phyloP scores from a whole-genome alignment of 345 rosid species.

The Dipteronia dyeriana region DNA sequence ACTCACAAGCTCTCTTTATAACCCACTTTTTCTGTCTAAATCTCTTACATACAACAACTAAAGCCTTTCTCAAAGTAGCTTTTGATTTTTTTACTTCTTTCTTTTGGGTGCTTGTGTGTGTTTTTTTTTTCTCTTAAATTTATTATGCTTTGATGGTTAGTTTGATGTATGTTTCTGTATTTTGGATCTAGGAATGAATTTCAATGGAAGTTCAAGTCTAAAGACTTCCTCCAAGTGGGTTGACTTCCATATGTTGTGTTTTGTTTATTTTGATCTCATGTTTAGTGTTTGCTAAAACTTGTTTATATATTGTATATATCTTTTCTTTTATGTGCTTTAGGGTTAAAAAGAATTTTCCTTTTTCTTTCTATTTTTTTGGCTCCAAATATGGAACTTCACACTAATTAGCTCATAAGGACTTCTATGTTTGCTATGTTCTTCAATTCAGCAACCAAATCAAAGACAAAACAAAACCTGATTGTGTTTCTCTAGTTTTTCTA shows the following conservation, averaged over 20 bases:
- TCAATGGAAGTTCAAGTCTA: not conserved
- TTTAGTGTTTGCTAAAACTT: not conserved
- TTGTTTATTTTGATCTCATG: not conserved
- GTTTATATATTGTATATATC: not conserved
- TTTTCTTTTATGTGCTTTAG: not conserved
- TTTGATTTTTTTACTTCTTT: not conserved
- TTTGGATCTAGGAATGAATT: slow-evolving; percentile 27
- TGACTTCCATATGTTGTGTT: not conserved
- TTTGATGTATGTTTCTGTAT: not conserved
- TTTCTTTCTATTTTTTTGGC: not conserved
- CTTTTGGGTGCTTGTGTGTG: not conserved
- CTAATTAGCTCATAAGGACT: not conserved
- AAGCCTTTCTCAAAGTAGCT: not conserved
- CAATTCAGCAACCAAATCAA: not conserved
- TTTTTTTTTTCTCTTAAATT: not conserved
- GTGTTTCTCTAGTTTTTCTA: not conserved
- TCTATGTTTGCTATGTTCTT: not conserved
- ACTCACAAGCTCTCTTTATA: too few species aligned
- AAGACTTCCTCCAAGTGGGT: not conserved
- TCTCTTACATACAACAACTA: not conserved
- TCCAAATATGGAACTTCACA: not conserved
- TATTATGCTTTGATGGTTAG: not conserved
- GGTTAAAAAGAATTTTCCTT: not conserved
- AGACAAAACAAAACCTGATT: not conserved
- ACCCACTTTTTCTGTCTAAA: not conserved